Conservation (phyloP, 73 alveolate species). For the Paramecium biaurelia region DNA sequence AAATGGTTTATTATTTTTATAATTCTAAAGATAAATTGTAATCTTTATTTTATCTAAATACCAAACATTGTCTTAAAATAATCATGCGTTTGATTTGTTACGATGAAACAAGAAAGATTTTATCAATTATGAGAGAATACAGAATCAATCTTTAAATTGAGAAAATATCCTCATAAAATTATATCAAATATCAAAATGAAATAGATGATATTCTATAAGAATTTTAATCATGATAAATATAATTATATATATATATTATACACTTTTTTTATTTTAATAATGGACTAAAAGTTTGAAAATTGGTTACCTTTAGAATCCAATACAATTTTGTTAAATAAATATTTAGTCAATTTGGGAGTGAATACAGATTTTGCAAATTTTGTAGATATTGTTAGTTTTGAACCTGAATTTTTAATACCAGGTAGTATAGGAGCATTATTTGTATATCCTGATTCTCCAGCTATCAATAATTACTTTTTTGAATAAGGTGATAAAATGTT, state of each 20-base stretch:
- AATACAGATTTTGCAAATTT: conserved; percentile 40
- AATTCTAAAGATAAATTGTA: background rate
- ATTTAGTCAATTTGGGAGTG: conserved; percentile 57
- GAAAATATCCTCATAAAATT: background rate
- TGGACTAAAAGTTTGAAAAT: conserved; percentile 57
- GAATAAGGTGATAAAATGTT: conserved; percentile 42
- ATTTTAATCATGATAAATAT: background rate
- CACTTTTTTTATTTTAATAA: background rate
- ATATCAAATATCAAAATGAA: background rate
- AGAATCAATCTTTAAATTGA: background rate
- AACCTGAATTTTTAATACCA: conserved; percentile 41
- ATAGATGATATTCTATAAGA: background rate
- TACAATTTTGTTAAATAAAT: conserved; percentile 62
- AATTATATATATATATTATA: background rate
- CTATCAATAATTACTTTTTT: background rate
- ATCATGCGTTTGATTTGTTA: background rate
- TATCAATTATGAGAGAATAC: background rate
- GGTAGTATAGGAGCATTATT: conserved; percentile 62
- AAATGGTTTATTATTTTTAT: background rate
- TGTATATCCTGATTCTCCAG: conserved; percentile 60
- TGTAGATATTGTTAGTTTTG: conserved; percentile 50
- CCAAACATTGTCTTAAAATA: background rate
- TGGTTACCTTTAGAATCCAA: conserved; percentile 71
- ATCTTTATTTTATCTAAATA: background rate
- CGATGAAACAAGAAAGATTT: background rate